Evolutionary conservation across 139 green algal species (phyloP), one percentile per base, ranked within the genome.

Genomic region (Micractinium conductrix): DNA sequence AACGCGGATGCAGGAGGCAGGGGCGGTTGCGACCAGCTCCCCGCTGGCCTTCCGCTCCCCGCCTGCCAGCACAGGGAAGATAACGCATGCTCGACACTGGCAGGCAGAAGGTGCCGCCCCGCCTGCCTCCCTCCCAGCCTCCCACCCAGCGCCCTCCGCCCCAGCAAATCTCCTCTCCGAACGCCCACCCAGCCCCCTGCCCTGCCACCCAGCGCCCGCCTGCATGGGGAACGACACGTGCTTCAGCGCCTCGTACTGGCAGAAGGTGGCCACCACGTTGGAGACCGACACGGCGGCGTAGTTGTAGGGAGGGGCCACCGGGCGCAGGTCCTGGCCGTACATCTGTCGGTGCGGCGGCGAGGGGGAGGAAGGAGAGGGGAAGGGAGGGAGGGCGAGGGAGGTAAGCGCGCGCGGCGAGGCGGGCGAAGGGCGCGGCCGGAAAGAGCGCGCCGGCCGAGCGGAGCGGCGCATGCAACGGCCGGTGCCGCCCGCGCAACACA

Each of bases 231-330:
- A 99, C 44, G 92, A 95, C 2, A 99, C 93, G 90, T 98, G 96
- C 86, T 98, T 98, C 19, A 99, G 91, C 22, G 97, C 97, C 87
- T 99, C 97, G 69, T 99, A 99, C 89, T 99, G 97, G 91, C 97
- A 99, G 78, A 91, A 95, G 1, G 97, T 99, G 38, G 97, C 97
- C 48, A 98, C 89, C 26, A 99, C 95, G 80, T 99, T 99, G 68
- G 94, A 98, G 9, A 98, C 65, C 19, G 86, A 93, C 0, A 98
- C 93, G 19, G 86, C 90, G 2, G 90, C 90, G 82, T 97, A 98
- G 45, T 78, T 90, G 40, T 92, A 90, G 38, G 94, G 63, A 7
- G 94, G 94, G 19, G 94, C 95, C 53, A 83, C 80, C 8, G 92
- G 93, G 21, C 33, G 26, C 44, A 94, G 10, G 55, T 84, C 63